These are phyloP conservation scores for Glebionis coronaria DNA, from an alignment of 129 eudicot species.

Conservation along the genomic window DNA sequence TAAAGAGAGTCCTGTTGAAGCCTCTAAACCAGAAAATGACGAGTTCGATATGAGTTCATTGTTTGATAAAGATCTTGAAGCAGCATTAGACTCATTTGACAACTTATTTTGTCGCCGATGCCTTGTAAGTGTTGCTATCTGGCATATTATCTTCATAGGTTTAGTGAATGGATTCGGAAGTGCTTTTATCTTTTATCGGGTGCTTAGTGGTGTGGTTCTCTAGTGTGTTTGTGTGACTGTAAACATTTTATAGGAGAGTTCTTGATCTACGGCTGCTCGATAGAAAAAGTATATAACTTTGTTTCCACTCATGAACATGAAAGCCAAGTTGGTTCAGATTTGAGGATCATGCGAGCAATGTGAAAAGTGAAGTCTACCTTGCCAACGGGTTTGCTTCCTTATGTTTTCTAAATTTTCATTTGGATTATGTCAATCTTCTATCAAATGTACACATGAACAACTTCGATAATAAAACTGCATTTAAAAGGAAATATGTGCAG, in stretches of 20 bases:
- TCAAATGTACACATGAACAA: no score
- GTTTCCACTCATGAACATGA: no score
- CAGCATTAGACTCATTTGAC: slow-evolving; percentile 97
- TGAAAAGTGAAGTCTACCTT: no score
- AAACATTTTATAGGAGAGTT: background rate
- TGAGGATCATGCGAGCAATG: no score
- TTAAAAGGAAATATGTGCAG: no score
- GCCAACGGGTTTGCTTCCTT: no score
- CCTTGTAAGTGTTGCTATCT: slow-evolving; percentile 49
- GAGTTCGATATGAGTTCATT: slow-evolving; percentile 56
- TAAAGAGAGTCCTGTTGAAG: slow-evolving; percentile 39
- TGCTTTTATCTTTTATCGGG: slow-evolving; percentile 18
- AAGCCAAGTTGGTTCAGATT: no score
- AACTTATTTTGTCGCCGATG: slow-evolving; percentile 98
- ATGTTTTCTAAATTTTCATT: no score
- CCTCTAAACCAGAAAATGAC: slow-evolving; percentile 33
- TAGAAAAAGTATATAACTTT: no score
- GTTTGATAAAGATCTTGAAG: slow-evolving; percentile 85
- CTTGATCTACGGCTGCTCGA: no score
- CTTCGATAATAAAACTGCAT: no score
- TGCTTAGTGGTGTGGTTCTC: slow-evolving; percentile 1
- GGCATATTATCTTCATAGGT: slow-evolving; percentile 13
- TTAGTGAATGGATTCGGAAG: background rate
- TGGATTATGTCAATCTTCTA: no score
- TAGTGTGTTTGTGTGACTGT: background rate